Base-by-base conservation (phyloP, 2,329 filamentous ascomycete species). In the Albophoma yamanashiensis region DNA sequence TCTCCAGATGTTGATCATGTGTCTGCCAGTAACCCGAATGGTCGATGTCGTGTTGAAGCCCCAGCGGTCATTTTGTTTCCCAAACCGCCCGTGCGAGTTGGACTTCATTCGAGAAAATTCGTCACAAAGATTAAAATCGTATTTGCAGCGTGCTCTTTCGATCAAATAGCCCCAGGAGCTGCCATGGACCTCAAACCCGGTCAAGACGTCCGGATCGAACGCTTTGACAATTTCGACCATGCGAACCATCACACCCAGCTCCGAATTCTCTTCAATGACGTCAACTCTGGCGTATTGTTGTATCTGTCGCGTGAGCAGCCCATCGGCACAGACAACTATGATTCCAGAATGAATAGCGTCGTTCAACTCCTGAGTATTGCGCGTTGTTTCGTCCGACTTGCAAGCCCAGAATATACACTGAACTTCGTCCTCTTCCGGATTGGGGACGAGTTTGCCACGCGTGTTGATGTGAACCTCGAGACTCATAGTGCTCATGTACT, bases 401-500 rank as follows among this genome's bases (percentile, higher is more conserved):
- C 96, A 76, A 67, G 87, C 89, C 92, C 93, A 99, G 69, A 97
- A 96, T 7, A 97, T 82, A 68, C 89, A 92, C 63, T 89, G 84
- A 3, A 99, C 84, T 66, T 93, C 89, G 70, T 99, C 94, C 65
- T 95, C 83, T 66, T 93, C 91, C 0, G 94, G 94, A 68, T 99
- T 92, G 1, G 94, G 92, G 2, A 91, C 83, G 11, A 97, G 79
- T 56, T 84, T 86, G 8, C 85, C 91, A 60, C 93, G 83, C 4
- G 89, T 94, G 66, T 96, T 96, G 63, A 95, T 88, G 70, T 99
- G 93, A 5, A 97, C 76, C 70, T 99, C 94, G 8, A 99, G 74
- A 65, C 92, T 95, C 90, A 99, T 92, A 22, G 89, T 91, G 66
- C 90, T 96, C 94, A 99, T 97, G 71, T 96, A 96, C 66, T 94